These are phyloP conservation scores for Apophysomyces ossiformis DNA, from an alignment of 371 early-diverging fungal species.

Conservation along the genomic window DNA sequence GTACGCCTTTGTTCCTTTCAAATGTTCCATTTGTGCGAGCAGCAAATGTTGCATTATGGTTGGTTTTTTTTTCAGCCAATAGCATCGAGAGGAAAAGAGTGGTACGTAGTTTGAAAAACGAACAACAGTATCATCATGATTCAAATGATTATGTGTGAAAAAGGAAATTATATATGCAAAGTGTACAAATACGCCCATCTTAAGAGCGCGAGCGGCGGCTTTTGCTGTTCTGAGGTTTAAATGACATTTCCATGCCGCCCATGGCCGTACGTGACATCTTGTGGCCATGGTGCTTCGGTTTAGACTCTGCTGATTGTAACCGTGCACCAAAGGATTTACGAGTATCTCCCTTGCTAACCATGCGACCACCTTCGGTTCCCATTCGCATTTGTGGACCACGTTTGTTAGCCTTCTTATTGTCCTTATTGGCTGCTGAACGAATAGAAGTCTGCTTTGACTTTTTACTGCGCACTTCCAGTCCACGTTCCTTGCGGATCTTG, in stretches of 20 bases:
- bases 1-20: neutral
- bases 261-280: constrained; percentile 61
- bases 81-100: neutral
- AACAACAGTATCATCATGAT: constrained; percentile 4
- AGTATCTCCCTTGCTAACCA: constrained; percentile 33
- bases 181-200: neutral
- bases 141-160: neutral
- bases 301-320: constrained; percentile 34
- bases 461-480: constrained; percentile 41
- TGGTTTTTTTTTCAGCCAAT: too few relatives aligned
- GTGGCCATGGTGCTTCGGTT: constrained; percentile 39
- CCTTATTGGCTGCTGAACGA: constrained; percentile 26
- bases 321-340: constrained; percentile 50
- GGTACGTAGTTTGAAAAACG: neutral
- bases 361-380: constrained; percentile 50
- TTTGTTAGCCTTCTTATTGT: constrained; percentile 45
- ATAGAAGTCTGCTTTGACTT: constrained; percentile 24
- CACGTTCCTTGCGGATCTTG: constrained; percentile 53
- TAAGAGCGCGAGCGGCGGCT: constrained; percentile 6
- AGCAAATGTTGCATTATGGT: neutral
- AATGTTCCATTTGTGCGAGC: neutral
- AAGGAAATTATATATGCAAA: neutral
- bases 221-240: constrained; percentile 38
- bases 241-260: constrained; percentile 73
- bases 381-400: constrained; percentile 56